Percentiles rank a stretch among this genome's conserved stretches.
These are phyloP conservation scores for Eremochloa ophiuroides DNA, from an alignment of 176 grass and related monocot genomes.

Conservation along the genomic window DNA sequence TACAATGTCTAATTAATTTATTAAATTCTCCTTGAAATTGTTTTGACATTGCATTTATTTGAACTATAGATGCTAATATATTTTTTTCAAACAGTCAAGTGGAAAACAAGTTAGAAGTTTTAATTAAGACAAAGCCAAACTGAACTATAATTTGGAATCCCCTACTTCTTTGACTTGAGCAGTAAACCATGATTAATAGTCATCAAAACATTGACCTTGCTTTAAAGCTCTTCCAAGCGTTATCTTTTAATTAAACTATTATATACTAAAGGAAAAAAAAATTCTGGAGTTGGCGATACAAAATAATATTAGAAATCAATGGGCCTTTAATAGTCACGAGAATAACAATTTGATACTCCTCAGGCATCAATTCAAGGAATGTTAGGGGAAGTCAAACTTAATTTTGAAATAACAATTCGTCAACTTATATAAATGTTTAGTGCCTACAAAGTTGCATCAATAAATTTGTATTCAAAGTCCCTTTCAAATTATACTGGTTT, in stretches of 20 bases:
- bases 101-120: background rate
- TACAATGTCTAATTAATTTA: background rate
- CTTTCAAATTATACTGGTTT: background rate
- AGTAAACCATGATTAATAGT: background rate
- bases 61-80: background rate
- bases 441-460: background rate
- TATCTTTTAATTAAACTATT: background rate
- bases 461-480: background rate
- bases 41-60: background rate
- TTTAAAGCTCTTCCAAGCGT: background rate
- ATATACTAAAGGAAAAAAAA: background rate
- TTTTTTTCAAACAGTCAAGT: background rate
- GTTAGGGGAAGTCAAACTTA: background rate
- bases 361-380: background rate
- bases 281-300: background rate
- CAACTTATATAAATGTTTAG: background rate
- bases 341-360: background rate
- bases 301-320: background rate
- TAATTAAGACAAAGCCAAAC: background rate
- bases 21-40: background rate
- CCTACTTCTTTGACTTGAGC: conserved; percentile 3
- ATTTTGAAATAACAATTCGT: background rate
- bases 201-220: background rate
- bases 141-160: background rate
- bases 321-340: background rate